Base-by-base conservation (phyloP, 1,139 yeast species). In the Pichia kudriavzevii region DNA sequence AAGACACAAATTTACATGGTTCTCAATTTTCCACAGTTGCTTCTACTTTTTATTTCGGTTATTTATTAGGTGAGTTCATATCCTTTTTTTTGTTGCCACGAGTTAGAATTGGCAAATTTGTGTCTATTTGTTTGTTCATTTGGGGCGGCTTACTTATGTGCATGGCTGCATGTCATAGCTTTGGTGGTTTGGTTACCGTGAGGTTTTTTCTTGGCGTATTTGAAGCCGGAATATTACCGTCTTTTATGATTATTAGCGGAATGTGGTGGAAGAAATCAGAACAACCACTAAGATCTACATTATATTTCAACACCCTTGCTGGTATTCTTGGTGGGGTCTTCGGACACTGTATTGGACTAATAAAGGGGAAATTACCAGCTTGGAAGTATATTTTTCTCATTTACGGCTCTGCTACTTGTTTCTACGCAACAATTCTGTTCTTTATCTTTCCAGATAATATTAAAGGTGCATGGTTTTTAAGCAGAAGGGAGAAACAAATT, bases 1-100 rank as follows among this genome's bases (percentile, higher is more conserved):
- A 29, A 4, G 52, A 47, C 25, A 35, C 45, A 2, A 21, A 31
- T 5, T 35, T 49, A 9, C 43, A 34, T 11, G 50, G 50, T 10
- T 41, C 43, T 26, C 43, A 48, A 13, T 49, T 51, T 28, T 47
- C 53, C 2, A 74, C 81, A 70, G 58, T 73, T 34, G 72, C 75
- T 2, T 43, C 83, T 1, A 66, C 75, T 21, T 78, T 78, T 53
- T 69, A 69, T 44, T 64, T 69, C 41, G 77, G 77, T 10, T 71
- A 68, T 43, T 47, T 72, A 39, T 56, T 69, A 16, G 51, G 51
- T 28, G 44, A 48, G 22, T 36, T 45, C 22, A 16, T 40, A 13
- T 39, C 39, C 11, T 36, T 41, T 11, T 40, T 44, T 26, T 22
- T 44, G 12, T 12, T 44, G n/a, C 49, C 44, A 22, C 18, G 38